Evolutionary conservation across 345 rosid species (phyloP).

Genomic region (Psidium guajava): DNA sequence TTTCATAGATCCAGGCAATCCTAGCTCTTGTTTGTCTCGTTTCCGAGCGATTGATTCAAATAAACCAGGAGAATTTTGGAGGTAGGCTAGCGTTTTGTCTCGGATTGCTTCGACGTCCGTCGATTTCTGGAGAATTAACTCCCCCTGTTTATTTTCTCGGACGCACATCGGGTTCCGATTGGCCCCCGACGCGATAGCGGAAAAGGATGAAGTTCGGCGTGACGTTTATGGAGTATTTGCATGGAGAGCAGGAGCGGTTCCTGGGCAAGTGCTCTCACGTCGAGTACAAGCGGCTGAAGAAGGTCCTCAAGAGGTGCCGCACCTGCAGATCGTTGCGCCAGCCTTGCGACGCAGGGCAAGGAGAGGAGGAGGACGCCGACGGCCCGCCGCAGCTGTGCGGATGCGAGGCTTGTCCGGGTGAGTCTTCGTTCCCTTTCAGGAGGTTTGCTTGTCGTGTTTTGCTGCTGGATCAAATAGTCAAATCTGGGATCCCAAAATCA

Average conservation of each 20-base stretch:
- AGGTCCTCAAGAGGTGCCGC: constrained; percentile 68
- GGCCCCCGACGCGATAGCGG: not conserved
- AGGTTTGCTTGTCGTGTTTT: not conserved
- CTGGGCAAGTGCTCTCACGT: constrained; percentile 60
- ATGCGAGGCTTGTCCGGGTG: constrained; percentile 61
- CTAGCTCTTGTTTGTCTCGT: not conserved
- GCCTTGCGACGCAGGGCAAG: constrained; percentile 11
- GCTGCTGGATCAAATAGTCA: not conserved
- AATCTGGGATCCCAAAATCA: not conserved
- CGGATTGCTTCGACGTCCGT: not conserved
- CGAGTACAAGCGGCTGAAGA: constrained; percentile 78
- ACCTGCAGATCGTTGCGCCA: constrained; percentile 23
- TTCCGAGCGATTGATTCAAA: not conserved
- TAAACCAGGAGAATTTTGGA: not conserved
- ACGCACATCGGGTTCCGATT: not conserved
- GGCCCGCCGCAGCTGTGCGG: constrained; percentile 10
- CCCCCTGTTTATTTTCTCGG: not conserved
- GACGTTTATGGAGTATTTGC: constrained; percentile 61
- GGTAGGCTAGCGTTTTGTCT: not conserved
- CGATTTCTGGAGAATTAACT: not conserved
- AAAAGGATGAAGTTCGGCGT: constrained; percentile 83
- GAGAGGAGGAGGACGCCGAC: constrained; percentile 1
- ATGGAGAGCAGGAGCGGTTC: constrained; percentile 53
- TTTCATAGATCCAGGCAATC: not conserved
- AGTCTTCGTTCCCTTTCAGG: not conserved